These are phyloP conservation scores for Primulina eburnea DNA, from an alignment of 257 asterid species.

Conservation along the genomic window DNA sequence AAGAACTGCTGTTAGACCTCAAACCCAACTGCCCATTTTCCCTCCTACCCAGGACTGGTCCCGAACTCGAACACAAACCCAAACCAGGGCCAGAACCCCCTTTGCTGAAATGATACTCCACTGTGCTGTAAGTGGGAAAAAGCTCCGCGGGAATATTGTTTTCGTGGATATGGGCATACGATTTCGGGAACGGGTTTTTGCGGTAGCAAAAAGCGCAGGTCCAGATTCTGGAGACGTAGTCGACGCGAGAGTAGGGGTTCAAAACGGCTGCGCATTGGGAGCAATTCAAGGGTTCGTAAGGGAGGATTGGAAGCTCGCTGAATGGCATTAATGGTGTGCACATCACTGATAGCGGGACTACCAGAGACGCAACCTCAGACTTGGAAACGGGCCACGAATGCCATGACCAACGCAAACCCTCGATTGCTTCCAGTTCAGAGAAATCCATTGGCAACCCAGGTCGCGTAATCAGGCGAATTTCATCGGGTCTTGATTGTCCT, in stretches of 20 bases:
- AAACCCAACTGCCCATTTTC: slow-evolving; percentile 35
- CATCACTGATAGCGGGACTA: slow-evolving; percentile 82
- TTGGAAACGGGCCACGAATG: slow-evolving; percentile 83
- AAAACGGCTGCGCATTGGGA: slow-evolving; percentile 67
- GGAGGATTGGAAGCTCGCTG: slow-evolving; percentile 75
- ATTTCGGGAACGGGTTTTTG: slow-evolving; percentile 64
- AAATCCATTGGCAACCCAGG: slow-evolving; percentile 61
- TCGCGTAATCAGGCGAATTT: slow-evolving; percentile 16
- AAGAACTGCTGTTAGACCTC: slow-evolving; percentile 43
- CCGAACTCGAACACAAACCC: slow-evolving; percentile 19
- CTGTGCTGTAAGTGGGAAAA: slow-evolving; percentile 90
- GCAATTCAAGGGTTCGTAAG: slow-evolving; percentile 72
- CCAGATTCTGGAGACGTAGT: slow-evolving; percentile 70
- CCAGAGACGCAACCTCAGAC: slow-evolving; percentile 59
- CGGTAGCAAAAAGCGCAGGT: slow-evolving; percentile 70
- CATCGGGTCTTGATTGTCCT: slow-evolving; percentile 25
- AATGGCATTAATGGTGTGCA: slow-evolving; percentile 70
- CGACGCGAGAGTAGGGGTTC: slow-evolving; percentile 89
- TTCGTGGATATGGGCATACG: slow-evolving; percentile 63
- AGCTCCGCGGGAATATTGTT: slow-evolving; percentile 91
- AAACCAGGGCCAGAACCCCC: slow-evolving; percentile 30
- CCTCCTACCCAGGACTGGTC: slow-evolving; percentile 34
- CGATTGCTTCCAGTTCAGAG: slow-evolving; percentile 84
- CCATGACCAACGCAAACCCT: slow-evolving; percentile 99
- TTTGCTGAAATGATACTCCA: slow-evolving; percentile 68